Evolutionary conservation across 805 yeast genomes (phyloP).

Genomic region (Jamesozyma spencerorum): DNA sequence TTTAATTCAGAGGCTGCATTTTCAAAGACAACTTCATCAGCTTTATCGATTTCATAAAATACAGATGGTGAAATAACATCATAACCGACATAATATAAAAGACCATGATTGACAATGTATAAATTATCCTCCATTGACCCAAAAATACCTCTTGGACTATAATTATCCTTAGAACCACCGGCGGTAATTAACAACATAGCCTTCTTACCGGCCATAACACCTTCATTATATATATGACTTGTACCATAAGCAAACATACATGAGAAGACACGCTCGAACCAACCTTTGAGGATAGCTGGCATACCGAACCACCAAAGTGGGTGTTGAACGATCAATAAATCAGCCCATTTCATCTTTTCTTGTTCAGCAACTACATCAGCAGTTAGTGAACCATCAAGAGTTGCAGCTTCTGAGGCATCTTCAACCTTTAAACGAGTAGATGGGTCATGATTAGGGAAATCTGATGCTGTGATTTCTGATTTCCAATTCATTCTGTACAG

Average conservation of each 20-base stretch:
- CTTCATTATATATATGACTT: constrained; percentile 21
- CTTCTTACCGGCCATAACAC: constrained; percentile 16
- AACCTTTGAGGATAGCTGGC: constrained; percentile 29
- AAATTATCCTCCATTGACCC: constrained; percentile 19
- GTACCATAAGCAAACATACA: constrained; percentile 21
- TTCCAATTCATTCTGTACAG: constrained; percentile 21
- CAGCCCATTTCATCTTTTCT: constrained; percentile 26
- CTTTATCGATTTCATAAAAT: constrained; percentile 6
- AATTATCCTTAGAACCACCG: constrained; percentile 14
- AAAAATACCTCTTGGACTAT: constrained; percentile 14
- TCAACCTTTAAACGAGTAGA: constrained; percentile 11
- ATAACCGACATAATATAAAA: constrained; percentile 20
- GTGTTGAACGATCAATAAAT: constrained; percentile 20
- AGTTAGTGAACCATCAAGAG: constrained; percentile 11
- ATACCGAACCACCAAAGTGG: constrained; percentile 28
- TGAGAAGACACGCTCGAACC: constrained; percentile 24
- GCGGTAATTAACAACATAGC: constrained; percentile 11
- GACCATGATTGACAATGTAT: constrained; percentile 22
- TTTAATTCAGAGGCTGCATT: constrained; percentile 3
- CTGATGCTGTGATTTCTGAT: constrained; percentile 13
- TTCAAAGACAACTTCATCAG: constrained; percentile 3
- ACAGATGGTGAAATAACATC: constrained; percentile 16
- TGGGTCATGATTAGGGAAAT: constrained; percentile 12
- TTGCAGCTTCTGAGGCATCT: constrained; percentile 16
- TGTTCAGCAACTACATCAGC: constrained; percentile 24